phyloP scores from a whole-genome alignment of 257 asterid genomes.

The Plectranthus barbatus region DNA sequence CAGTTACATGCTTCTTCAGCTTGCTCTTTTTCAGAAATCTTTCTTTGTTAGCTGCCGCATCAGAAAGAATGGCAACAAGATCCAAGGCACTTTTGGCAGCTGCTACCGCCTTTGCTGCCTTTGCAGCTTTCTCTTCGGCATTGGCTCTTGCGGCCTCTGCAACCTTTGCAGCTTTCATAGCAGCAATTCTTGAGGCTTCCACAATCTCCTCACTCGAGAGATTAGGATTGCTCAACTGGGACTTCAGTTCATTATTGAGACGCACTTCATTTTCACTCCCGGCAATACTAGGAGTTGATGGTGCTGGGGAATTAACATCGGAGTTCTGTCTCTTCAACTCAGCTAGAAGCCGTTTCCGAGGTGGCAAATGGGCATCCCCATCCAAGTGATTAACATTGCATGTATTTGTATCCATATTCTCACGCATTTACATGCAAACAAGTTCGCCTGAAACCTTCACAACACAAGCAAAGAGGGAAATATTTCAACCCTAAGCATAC shows the following conservation, averaged over 20 bases:
- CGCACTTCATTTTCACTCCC: conserved; percentile 33
- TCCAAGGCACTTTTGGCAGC: conserved; percentile 87
- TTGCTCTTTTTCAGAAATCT: conserved; percentile 37
- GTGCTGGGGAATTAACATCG: conserved; percentile 48
- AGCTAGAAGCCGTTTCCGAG: conserved; percentile 88
- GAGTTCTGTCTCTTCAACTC: conserved; percentile 80
- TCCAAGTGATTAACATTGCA: conserved; percentile 62
- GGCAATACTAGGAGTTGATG: conserved; percentile 26
- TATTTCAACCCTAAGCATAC: conserved; percentile 18
- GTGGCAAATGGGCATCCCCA: conserved; percentile 87
- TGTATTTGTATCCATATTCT: conserved; percentile 51
- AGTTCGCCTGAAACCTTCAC: conserved; percentile 26
- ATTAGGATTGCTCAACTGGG: conserved; percentile 39
- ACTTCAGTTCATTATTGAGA: conserved; percentile 37
- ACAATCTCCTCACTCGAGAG: conserved; percentile 62
- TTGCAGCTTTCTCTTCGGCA: conserved; percentile 88
- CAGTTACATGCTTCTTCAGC: conserved; percentile 57
- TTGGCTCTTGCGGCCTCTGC: conserved; percentile 74
- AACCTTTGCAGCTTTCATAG: conserved; percentile 52
- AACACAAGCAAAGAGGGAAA: conserved; percentile 20
- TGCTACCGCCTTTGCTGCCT: conserved; percentile 78
- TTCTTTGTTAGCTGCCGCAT: conserved; percentile 29
- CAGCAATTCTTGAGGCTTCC: conserved; percentile 65
- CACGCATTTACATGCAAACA: conserved; percentile 39
- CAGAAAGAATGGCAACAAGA: conserved; percentile 56